Percentiles rank a stretch among this genome's conserved stretches.
Evolutionary conservation across 129 eudicot species (phyloP).

Genomic region (Tanacetum coccineum): DNA sequence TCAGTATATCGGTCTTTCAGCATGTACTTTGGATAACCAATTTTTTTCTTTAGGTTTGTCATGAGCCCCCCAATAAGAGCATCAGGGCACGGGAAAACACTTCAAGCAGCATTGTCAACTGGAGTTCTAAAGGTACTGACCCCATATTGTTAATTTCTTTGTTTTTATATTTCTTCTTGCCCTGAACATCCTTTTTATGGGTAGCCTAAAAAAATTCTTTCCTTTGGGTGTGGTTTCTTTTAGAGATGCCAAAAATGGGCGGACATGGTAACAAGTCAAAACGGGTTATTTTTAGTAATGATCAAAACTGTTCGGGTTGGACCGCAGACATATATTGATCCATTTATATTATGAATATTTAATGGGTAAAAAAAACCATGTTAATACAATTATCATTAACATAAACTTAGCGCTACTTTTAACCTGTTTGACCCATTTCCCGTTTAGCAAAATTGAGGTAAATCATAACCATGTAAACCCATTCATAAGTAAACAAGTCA

Average conservation of each 20-base stretch:
- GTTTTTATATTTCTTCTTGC: background rate
- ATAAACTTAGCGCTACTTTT: no score
- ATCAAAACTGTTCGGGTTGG: background rate
- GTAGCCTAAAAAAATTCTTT: background rate
- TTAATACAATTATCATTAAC: no score
- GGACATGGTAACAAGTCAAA: background rate
- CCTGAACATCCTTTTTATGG: constrained; percentile 2
- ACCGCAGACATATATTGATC: background rate
- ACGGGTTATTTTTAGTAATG: background rate
- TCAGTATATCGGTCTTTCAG: background rate
- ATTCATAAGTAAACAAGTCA: no score
- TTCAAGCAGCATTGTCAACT: constrained; percentile 85
- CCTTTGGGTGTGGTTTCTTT: background rate
- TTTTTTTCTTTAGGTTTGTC: constrained; percentile 53
- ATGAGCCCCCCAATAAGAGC: constrained; percentile 98
- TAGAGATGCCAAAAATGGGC: background rate
- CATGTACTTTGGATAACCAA: background rate
- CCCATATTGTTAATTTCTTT: background rate
- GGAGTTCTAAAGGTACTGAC: constrained; percentile 73
- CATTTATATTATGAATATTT: no score
- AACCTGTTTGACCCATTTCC: no score
- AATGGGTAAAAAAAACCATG: no score
- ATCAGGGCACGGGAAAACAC: constrained; percentile 82
- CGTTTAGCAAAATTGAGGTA: no score
- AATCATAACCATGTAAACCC: no score